Conservation (phyloP, 768 basidiomycete species). For the Vararia minispora region DNA sequence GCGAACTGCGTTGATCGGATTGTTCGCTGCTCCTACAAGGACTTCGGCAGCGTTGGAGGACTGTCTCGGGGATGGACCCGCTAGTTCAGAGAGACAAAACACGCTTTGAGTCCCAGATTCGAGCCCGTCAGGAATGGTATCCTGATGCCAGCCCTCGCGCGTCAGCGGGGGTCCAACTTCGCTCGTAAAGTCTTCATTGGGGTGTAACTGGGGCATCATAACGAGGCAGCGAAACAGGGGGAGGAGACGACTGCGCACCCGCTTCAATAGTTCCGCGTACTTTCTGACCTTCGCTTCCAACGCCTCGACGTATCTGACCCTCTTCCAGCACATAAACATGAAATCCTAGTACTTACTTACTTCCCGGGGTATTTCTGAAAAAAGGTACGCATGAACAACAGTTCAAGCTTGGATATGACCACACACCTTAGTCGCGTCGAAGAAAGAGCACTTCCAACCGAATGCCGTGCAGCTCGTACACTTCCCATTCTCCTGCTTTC, state of each 20-base stretch:
- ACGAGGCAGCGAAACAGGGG: not conserved
- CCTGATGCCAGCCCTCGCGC: constrained; percentile 25
- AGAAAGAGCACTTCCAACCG: constrained; percentile 52
- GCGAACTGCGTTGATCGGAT: not conserved
- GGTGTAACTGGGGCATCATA: constrained; percentile 38
- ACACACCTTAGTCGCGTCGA: constrained; percentile 55
- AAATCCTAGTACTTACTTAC: constrained; percentile 21
- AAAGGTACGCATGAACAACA: too few species aligned
- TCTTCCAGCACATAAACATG: not conserved
- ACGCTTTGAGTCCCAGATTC: too few species aligned
- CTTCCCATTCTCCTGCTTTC: constrained; percentile 50
- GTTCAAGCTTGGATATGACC: too few species aligned
- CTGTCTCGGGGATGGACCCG: too few species aligned
- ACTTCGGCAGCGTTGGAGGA: too few species aligned
- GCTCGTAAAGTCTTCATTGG: constrained; percentile 48
- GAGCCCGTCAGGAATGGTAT: too few species aligned
- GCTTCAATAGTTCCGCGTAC: constrained; percentile 28
- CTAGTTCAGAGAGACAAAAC: constrained; percentile 1
- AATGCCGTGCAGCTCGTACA: constrained; percentile 56
- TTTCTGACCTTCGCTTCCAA: constrained; percentile 32
- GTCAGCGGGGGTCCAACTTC: constrained; percentile 40
- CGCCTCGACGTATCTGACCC: constrained; percentile 26
- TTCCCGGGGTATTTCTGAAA: constrained; percentile 44
- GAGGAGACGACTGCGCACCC: constrained; percentile 17
- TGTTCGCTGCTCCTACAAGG: not conserved